Conservation (phyloP, 2,329 filamentous ascomycete genomes). For the Colletotrichum orchidophilum region DNA sequence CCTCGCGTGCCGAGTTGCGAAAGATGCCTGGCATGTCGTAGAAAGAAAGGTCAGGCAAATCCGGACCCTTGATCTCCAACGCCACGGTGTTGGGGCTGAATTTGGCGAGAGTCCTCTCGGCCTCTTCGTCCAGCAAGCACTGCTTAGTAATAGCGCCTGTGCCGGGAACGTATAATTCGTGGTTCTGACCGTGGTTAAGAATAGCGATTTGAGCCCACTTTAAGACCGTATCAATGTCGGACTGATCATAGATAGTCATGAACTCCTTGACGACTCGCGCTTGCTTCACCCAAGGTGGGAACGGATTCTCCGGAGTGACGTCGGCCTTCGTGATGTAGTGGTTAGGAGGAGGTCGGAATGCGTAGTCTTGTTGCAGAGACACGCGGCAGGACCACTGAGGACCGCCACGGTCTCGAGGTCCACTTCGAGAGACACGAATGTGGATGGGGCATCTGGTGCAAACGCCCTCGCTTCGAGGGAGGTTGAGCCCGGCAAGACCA, state of each 20-base stretch:
- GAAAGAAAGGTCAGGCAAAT: constrained; percentile 79
- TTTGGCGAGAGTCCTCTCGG: constrained; percentile 62
- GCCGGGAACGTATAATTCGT: constrained; percentile 63
- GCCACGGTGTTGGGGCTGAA: constrained; percentile 87
- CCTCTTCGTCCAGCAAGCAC: constrained; percentile 44
- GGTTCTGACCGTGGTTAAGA: constrained; percentile 70
- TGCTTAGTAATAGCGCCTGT: constrained; percentile 53
- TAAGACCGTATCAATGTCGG: constrained; percentile 73
- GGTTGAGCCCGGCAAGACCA: constrained; percentile 73
- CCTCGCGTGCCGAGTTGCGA: constrained; percentile 69
- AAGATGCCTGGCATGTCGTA: constrained; percentile 89
- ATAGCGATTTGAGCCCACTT: constrained; percentile 81
- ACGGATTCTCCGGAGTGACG: constrained; percentile 60
- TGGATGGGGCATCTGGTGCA: constrained; percentile 86
- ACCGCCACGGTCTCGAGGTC: constrained; percentile 35
- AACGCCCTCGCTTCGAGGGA: constrained; percentile 75
- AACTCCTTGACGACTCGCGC: constrained; percentile 65
- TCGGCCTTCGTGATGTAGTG: constrained; percentile 53
- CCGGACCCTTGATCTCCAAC: constrained; percentile 77
- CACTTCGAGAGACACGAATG: constrained; percentile 71
- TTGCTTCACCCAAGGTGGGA: constrained; percentile 72
- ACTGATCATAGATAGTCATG: constrained; percentile 67
- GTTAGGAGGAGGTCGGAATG: constrained; percentile 55
- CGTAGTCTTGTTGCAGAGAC: constrained; percentile 72
- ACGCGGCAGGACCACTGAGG: constrained; percentile 74